phyloP scores from a whole-genome alignment of 371 early-diverging fungal species.

The Mucor piriformis region DNA sequence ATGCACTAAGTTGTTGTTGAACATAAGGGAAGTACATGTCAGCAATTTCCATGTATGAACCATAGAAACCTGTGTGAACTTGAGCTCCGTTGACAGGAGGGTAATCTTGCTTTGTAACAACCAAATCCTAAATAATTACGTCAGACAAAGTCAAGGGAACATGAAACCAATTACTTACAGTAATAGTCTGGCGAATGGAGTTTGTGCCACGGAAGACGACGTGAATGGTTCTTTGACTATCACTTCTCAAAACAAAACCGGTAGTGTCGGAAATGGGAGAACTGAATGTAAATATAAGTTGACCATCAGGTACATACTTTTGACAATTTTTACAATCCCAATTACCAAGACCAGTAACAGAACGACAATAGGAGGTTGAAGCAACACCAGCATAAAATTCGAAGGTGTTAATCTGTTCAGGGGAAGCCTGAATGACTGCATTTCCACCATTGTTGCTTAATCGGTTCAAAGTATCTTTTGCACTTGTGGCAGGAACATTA shows the following conservation, averaged over 20 bases:
- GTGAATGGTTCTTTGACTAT: slow-evolving; percentile 23
- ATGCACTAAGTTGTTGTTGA: slow-evolving; percentile 9
- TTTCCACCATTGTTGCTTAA: too few species aligned
- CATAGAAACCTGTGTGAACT: slow-evolving; percentile 28
- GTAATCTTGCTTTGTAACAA: slow-evolving; percentile 5
- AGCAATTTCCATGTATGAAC: slow-evolving; percentile 7
- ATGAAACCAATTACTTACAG: too few species aligned
- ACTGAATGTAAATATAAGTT: slow-evolving; percentile 20
- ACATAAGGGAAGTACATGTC: slow-evolving; percentile 9
- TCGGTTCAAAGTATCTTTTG: neutral
- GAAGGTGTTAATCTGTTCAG: slow-evolving; percentile 11
- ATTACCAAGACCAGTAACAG: slow-evolving; percentile 10
- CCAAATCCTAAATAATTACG: neutral
- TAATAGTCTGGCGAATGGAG: slow-evolving; percentile 22
- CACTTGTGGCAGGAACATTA: slow-evolving; percentile 5
- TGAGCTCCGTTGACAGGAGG: slow-evolving; percentile 23
- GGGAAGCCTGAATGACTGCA: slow-evolving; percentile 1
- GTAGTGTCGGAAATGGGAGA: slow-evolving; percentile 18
- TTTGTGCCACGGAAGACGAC: slow-evolving; percentile 32
- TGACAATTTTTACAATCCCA: slow-evolving; percentile 28
- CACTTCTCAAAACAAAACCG: slow-evolving; percentile 28
- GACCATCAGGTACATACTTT: slow-evolving; percentile 26
- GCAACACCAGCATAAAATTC: slow-evolving; percentile 21
- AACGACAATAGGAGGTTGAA: slow-evolving; percentile 28
- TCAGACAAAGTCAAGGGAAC: too few species aligned